Base-by-base conservation (phyloP, 2,329 filamentous ascomycete species). In the Madurella fahalii region DNA sequence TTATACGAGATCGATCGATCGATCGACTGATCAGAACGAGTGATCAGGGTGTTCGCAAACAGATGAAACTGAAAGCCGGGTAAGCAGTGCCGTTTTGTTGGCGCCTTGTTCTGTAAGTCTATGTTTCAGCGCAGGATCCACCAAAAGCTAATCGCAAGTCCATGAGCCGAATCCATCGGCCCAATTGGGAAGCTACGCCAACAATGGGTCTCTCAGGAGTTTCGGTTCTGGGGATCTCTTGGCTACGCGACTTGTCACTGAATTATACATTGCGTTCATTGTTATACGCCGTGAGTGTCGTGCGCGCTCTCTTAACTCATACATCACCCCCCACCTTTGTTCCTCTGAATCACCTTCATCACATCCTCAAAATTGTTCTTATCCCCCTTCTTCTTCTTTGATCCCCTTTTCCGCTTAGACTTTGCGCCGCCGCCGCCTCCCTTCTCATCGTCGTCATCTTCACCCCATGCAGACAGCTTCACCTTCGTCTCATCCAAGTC, bases 291-390 rank as follows among this genome's bases (percentile, higher is more conserved):
- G 13, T 15, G 13, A 12, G 11, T 37, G 34, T 9, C 2, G 55
- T 62, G 15, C 5, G 41, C 30, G 5, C 15, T n/a, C 5, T 9
- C 1, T 9, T 25, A 18, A 18, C 9, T 20, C 17, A 9, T 18
- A 2, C 12, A 37, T 50, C 47, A 67, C 37, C 64, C 65, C 1
- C 64, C 68, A 32, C 67, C 68, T 52, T 79, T 79, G 44, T 77
- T 74, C 64, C 77, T 73, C 66, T 94, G 87, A 64, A 96, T 80
- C 30, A 90, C 88, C 54, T 82, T 82, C 76, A 95, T 74, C 51
- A 96, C 89, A 75, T 95, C 90, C 5, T 81, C 81, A 13, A 84
- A 88, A 71, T 79, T 93, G 66, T 97, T 90, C 56, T 73, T 84
- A 68, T 92, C 87, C 0, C 87, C 87, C 69, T 89, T 90, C 65